phyloP scores from a whole-genome alignment of 2,329 filamentous ascomycete species.

The Fusarium sterilihyphosum region DNA sequence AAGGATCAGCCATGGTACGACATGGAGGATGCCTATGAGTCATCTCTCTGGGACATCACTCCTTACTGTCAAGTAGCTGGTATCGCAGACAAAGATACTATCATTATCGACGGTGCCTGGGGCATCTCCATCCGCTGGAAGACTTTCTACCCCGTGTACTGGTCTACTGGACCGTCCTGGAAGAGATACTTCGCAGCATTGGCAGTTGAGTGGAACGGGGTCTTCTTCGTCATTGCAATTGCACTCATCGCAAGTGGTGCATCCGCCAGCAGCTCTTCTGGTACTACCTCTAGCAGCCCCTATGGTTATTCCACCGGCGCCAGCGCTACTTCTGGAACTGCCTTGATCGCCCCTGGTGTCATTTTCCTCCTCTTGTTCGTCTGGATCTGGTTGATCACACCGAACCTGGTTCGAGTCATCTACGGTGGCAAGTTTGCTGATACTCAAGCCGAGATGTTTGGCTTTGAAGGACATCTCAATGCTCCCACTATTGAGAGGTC shows the following conservation, averaged over 20 bases:
- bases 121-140: conserved; percentile 49
- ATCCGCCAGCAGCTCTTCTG: not conserved
- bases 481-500: conserved; percentile 43
- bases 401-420: conserved; percentile 39
- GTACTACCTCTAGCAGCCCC: not conserved
- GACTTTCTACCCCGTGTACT: conserved; percentile 43
- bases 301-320: not conserved
- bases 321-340: not conserved
- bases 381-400: conserved; percentile 37
- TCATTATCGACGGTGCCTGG: conserved; percentile 47
- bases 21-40: conserved; percentile 47
- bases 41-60: conserved; percentile 48
- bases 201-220: conserved; percentile 35
- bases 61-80: conserved; percentile 48
- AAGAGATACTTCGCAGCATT: conserved; percentile 33
- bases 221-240: conserved; percentile 35
- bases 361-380: conserved; percentile 40
- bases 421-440: conserved; percentile 46
- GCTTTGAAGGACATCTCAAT: conserved; percentile 48
- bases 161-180: conserved; percentile 40
- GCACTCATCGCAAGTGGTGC: conserved; percentile 29
- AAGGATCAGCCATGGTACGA: conserved; percentile 44
- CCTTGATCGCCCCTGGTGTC: conserved; percentile 31
- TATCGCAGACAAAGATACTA: conserved; percentile 47
- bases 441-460: conserved; percentile 46